Evolutionary conservation across 2,329 filamentous ascomycete genomes (phyloP).

Genomic region (Colletotrichum lindemuthianum): DNA sequence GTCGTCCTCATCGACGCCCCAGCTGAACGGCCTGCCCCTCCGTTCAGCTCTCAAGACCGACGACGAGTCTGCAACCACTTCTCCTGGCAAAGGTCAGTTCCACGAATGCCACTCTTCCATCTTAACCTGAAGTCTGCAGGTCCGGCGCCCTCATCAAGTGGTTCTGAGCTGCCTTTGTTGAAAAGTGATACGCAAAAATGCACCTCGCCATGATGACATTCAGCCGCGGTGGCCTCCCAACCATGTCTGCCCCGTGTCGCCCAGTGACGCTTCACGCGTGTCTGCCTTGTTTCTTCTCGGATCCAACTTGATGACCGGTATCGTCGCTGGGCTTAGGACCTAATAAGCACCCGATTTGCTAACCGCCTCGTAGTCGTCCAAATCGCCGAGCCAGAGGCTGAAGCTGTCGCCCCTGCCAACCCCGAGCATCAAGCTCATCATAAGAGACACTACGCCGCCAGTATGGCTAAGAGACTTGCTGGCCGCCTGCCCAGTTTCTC

Average conservation of each 20-base stretch:
- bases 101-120: slow-evolving; percentile 1
- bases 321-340: slow-evolving; percentile 29
- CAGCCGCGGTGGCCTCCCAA: slow-evolving; percentile 11
- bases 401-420: slow-evolving; percentile 31
- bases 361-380: slow-evolving; percentile 58
- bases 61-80: slow-evolving; percentile 52
- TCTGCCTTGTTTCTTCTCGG: slow-evolving; percentile 1
- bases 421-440: slow-evolving; percentile 47
- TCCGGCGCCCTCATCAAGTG: slow-evolving; percentile 30
- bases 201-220: slow-evolving; percentile 1
- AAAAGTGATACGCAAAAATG: neutral
- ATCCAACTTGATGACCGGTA: slow-evolving; percentile 31
- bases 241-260: slow-evolving; percentile 31
- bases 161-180: slow-evolving; percentile 1
- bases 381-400: slow-evolving; percentile 62
- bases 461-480: slow-evolving; percentile 55
- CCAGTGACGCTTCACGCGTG: slow-evolving; percentile 37
- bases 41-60: slow-evolving; percentile 57
- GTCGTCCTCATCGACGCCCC: slow-evolving; percentile 33
- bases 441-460: slow-evolving; percentile 57
- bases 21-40: slow-evolving; percentile 42
- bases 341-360: slow-evolving; percentile 12
- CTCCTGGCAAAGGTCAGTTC: slow-evolving; percentile 56
- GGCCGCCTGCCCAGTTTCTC: slow-evolving; percentile 46
- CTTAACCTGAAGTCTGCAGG: slow-evolving; percentile 26